Evolutionary conservation across 2,329 filamentous ascomycete genomes (phyloP), one percentile per base, ranked within the genome.

Genomic region (Arthrobotrys conoides): DNA sequence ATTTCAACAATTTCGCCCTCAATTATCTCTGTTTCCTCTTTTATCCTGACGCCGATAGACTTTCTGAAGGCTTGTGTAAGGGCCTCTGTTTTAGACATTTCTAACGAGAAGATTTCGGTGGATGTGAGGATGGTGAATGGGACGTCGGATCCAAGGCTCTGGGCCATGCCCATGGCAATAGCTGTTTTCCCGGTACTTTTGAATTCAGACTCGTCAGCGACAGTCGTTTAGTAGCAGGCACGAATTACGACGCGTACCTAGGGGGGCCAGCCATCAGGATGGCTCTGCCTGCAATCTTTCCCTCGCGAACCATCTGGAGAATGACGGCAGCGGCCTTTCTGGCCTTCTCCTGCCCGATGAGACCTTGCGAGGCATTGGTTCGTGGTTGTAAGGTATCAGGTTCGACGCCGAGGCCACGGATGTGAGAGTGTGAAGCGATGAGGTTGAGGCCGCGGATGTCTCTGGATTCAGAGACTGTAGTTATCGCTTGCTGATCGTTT

Each of bases 31-130:
- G 93, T 97, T 87, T 99, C 96, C 84, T 99, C 96, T 85, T 97
- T 97, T 87, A 99, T 99, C 80, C 96, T 90, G 76, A 99, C 96
- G 68, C 95, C 96, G 82, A 99, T 99, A 48, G 94, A 97, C 85
- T 97, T 98, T 83, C 96, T 91, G 87, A 99, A 98, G n/a, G 96
- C 95, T 85, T 99, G 96, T 69, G 95, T 97, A 41, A 99, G 90
- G 64, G 96, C 95, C 86, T 99, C 96, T 44, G 96, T 99, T 87
- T 99, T 99, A 82, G 94, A 97, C 95, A 99, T 98, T 86, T 99
- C 96, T 83, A 98, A 89, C 27, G 94, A 97, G 87, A 97, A 99
- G 83, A 99, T 97, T 85, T 99, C 96, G 76, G 94, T 97, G 14
- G 94, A 94, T 51, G 96, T 93, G 80, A 98, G 91, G 86, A 94